Percentiles rank a stretch among this genome's conserved stretches.
These are phyloP conservation scores for Colletotrichum phormii DNA, from an alignment of 2,329 filamentous ascomycete species.

Conservation along the genomic window DNA sequence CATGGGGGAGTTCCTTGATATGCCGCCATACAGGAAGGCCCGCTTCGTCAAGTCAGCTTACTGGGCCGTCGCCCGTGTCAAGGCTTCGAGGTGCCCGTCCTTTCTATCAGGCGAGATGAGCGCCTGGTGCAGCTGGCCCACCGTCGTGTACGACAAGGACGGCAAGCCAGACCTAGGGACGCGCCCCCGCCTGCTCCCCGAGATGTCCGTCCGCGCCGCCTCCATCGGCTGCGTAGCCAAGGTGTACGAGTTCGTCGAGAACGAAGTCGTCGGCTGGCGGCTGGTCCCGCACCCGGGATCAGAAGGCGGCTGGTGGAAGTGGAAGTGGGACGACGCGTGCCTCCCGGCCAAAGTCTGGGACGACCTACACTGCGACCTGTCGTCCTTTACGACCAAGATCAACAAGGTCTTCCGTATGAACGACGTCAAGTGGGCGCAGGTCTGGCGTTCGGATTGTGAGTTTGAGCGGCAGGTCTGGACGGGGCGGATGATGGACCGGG, in stretches of 20 bases:
- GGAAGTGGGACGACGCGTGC: neutral
- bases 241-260: neutral
- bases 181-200: conserved; percentile 13
- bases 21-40: neutral
- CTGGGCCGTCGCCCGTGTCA: conserved; percentile 22
- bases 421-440: neutral
- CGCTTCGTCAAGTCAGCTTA: conserved; percentile 19
- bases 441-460: conserved; percentile 18
- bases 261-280: neutral
- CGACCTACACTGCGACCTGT: neutral
- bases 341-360: neutral
- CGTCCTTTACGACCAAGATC: neutral
- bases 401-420: conserved; percentile 10
- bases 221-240: neutral
- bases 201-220: conserved; percentile 20
- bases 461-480: conserved; percentile 14
- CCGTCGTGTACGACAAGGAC: neutral
- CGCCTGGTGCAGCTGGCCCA: conserved; percentile 24
- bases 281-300: neutral
- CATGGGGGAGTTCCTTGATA: neutral
- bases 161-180: neutral
- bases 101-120: conserved; percentile 27
- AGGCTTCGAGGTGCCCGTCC: conserved; percentile 7
- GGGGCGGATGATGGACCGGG: neutral
- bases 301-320: neutral